A percentile compares a stretch with the other conserved stretches of the same genome.
Evolutionary conservation across 352 stramenopile genomes (phyloP).

Genomic region (Phytophthora sp.): DNA sequence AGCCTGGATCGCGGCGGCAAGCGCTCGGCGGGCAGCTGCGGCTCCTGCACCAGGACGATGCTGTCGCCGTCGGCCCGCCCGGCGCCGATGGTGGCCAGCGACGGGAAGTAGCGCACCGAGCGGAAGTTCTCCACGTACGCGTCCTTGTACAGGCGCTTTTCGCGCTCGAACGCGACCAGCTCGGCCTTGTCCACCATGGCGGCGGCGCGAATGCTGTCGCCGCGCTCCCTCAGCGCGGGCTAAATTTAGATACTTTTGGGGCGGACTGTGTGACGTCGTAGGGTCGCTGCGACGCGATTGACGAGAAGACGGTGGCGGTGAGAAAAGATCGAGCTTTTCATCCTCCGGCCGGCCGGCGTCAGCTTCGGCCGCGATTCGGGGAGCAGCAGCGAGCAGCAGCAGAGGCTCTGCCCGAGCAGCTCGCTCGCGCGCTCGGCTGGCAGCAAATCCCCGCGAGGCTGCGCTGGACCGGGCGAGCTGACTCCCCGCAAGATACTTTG

Average conservation of each 20-base stretch:
- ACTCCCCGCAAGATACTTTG: slow-evolving; percentile 41
- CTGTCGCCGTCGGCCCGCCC: slow-evolving; percentile 55
- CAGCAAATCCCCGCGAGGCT: too few relatives aligned
- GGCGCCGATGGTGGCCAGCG: slow-evolving; percentile 56
- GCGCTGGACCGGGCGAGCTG: slow-evolving; percentile 2
- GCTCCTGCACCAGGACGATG: slow-evolving; percentile 74
- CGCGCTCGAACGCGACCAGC: slow-evolving; percentile 65
- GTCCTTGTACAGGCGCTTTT: slow-evolving; percentile 83
- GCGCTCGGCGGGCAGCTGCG: slow-evolving; percentile 3
- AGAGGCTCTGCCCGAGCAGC: too few relatives aligned
- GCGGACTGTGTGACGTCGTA: too few relatives aligned
- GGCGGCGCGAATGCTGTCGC: neutral
- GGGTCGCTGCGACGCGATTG: too few relatives aligned
- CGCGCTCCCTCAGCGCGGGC: neutral
- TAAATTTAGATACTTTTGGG: neutral
- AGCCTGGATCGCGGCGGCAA: slow-evolving; percentile 22
- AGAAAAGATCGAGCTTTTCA: too few relatives aligned
- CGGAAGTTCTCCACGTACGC: slow-evolving; percentile 76
- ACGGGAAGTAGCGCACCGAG: slow-evolving; percentile 76
- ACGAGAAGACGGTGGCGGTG: too few relatives aligned
- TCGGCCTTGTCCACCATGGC: slow-evolving; percentile 54
- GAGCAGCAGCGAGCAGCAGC: too few relatives aligned
- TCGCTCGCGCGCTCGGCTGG: slow-evolving; percentile 4
- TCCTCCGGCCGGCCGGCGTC: too few relatives aligned
- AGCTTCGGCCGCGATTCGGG: too few relatives aligned